Base-by-base conservation (phyloP, 805 yeast genomes). In the Kodamaea neixiangensis region DNA sequence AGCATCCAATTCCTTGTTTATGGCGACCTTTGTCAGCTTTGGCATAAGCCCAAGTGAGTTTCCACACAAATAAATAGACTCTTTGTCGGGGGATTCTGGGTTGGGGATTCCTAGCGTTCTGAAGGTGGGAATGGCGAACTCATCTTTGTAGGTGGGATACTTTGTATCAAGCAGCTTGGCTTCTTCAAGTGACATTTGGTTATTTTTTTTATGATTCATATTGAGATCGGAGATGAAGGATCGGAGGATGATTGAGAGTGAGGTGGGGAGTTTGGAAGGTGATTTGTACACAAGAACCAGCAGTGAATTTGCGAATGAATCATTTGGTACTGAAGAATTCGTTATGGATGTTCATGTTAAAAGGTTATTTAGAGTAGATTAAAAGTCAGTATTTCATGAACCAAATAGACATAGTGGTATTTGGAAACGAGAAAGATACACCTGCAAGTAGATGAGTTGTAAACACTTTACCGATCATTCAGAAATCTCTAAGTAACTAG, bases 31-130 rank as follows among this genome's bases (percentile, higher is more conserved):
- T 0, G 92, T 84, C 6, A 72, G 62, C 46, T 68, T 72, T 0
- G 98, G 97, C 92, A 90, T 87, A 52, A 92, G 70, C 0, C 98
- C 98, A 5, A 92, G 79, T n/a, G 97, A 89, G 71, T 92, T 93
- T 2, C 98, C 98, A 68, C 97, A 90, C 44, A 92, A 73, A 63
- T 92, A 93, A 18, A 78, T 73, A 10, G 80, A 72, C 7, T 57
- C 50, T 42, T 34, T 53, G 56, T 7, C 46, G 40, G 38, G 55
- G 43, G 34, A 62, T 59, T 7, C 63, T 52, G 21, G 18, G n/a
- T 41, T n/a, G n/a, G 18, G 20, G 19, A 83, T 63, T 0, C 87
- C 92, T 56, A 88, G 67, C 0, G 89, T 77, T 47, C 67, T 62
- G 55, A 83, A 77, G 0, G 94, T 87, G 6, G 97, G 97, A 34